phyloP scores from a whole-genome alignment of 2,329 filamentous ascomycete species.

The Fusarium heterosporum region DNA sequence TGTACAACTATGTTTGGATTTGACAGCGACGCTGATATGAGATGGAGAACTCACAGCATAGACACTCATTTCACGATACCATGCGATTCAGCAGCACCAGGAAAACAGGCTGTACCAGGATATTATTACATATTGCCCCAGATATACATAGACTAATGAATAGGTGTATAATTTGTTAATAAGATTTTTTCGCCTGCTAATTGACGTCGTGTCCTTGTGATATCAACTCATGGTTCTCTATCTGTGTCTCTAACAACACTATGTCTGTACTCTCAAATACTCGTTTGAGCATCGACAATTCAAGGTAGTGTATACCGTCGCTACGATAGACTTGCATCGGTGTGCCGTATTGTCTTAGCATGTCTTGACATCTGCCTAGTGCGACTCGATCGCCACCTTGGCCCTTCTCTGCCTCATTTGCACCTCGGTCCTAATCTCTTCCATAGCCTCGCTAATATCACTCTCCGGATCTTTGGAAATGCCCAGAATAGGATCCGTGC shows the following conservation, averaged over 20 bases:
- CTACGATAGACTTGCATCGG: conserved; percentile 3
- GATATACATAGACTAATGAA: conserved; percentile 45
- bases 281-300: background rate
- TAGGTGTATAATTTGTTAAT: conserved; percentile 30
- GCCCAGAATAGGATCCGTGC: conserved; percentile 76
- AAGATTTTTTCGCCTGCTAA: background rate
- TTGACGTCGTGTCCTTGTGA: background rate
- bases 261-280: background rate
- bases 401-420: conserved; percentile 58
- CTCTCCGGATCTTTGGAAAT: conserved; percentile 79
- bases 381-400: conserved; percentile 71
- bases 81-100: conserved; percentile 39
- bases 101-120: conserved; percentile 21
- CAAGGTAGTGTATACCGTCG: background rate
- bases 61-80: conserved; percentile 45
- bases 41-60: conserved; percentile 33
- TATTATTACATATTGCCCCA: conserved; percentile 14
- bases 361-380: conserved; percentile 45
- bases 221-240: background rate
- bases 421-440: conserved; percentile 79
- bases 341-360: conserved; percentile 2
- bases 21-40: conserved; percentile 32
- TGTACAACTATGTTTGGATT: conserved; percentile 45
- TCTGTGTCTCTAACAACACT: conserved; percentile 12
- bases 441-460: conserved; percentile 82